phyloP scores from a whole-genome alignment of 2,329 filamentous ascomycete species.

The Knoxdaviesia capensis region DNA sequence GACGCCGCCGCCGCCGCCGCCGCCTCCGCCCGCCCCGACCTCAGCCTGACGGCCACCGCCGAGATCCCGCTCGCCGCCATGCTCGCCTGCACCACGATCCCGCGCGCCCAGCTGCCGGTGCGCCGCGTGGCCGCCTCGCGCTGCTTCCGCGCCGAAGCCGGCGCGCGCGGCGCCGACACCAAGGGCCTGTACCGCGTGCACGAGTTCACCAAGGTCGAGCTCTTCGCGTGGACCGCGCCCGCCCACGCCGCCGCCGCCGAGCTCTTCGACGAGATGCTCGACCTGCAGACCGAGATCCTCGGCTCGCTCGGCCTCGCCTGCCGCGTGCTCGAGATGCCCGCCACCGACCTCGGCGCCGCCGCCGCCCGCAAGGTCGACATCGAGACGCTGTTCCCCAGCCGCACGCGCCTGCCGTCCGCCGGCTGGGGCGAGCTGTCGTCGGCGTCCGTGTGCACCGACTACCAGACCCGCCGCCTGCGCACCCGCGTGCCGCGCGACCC shows the following conservation, averaged over 20 bases:
- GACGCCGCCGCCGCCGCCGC: constrained; percentile 45
- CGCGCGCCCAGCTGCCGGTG: constrained; percentile 45
- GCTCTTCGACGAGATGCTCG: constrained; percentile 69
- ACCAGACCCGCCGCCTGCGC: constrained; percentile 66
- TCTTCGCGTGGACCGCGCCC: constrained; percentile 78
- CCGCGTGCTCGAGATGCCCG: constrained; percentile 84
- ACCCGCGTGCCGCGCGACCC: constrained; percentile 44
- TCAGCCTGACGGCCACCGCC: constrained; percentile 70
- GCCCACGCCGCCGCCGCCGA: constrained; percentile 25
- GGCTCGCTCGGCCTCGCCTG: constrained; percentile 59
- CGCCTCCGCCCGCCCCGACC: constrained; percentile 40
- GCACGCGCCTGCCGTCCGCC: constrained; percentile 22
- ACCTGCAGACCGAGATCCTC: constrained; percentile 72
- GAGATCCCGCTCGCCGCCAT: constrained; percentile 90
- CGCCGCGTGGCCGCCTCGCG: constrained; percentile 70
- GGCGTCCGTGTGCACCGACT: constrained; percentile 82
- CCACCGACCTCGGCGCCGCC: constrained; percentile 70
- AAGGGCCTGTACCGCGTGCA: constrained; percentile 94
- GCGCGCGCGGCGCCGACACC: constrained; percentile 71
- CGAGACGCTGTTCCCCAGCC: constrained; percentile 80
- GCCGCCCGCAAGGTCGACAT: constrained; percentile 81
- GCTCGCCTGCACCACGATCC: constrained; percentile 54
- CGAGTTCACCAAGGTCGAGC: constrained; percentile 96
- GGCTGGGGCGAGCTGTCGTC: constrained; percentile 92
- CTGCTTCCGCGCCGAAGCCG: constrained; percentile 93